Evolutionary conservation across 192 early-diverging fungal genomes (phyloP), one percentile per base, ranked within the genome.

Genomic region (Podila horticola): DNA sequence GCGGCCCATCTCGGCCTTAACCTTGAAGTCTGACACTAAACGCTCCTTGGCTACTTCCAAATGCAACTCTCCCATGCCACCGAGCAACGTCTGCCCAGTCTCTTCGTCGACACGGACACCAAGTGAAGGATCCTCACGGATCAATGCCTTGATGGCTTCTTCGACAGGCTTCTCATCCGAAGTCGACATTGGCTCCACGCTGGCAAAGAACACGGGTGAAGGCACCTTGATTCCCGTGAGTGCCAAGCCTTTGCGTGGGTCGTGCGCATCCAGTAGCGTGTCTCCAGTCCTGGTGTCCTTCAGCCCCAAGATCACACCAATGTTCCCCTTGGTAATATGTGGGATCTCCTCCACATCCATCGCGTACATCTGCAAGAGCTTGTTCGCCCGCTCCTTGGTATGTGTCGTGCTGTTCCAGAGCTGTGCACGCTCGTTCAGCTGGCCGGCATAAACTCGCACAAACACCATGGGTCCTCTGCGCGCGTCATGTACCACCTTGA

Each of bases 51-150:
- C 90, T 19, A 98, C 93, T 68, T 98, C 97, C 33, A 98, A 76
- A 75, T 98, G 97, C 62, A 98, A 86, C 71, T 97, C 97, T 9
- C 97, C 97, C 96, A 97, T 97, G 1, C 96, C 97, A 72, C 93
- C 90, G 6, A 98, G 74, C 60, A 97, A 72, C 22, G 90, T 93
- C 74, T 98, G 97, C 0, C 96, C 95, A 1, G 94, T 96, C 62
- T 97, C 97, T 52, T 88, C 88, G 72, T 97, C 92, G 11, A 83
- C 84, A 19, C 87, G 68, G 17, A 95, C 81, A 62, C 88, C 90
- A 28, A 98, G 72, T 2, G 94, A 96, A 3, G 97, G 97, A 62
- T 98, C 97, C 83, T 98, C 97, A 7, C 94, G 86, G 7, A 88
- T 74, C 57, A 98, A 71, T 2, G 87, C 86, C n/a, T 86, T 83